Base-by-base conservation (phyloP, 1,284 basidiomycete genomes). In the Pseudozyma hubeiensis region DNA sequence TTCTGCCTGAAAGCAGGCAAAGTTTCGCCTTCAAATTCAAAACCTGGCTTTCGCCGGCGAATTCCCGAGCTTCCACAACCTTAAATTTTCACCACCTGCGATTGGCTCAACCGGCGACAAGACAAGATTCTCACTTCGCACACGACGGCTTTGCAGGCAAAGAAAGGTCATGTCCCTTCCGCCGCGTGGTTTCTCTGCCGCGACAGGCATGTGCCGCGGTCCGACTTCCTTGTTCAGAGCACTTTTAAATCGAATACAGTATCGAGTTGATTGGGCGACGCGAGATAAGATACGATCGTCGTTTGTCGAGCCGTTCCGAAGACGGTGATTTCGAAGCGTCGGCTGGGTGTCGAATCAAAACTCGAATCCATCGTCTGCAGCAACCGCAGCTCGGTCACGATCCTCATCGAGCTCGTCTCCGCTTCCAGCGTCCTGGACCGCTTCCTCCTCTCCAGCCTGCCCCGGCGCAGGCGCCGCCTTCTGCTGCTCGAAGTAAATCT, bases 401-500 rank as follows among this genome's bases (percentile, higher is more conserved):
- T 43, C 44, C 17, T 49, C 37, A 29, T 53, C 54, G 0, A 24
- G 24, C n/a, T 65, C 54, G 1, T 51, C 62, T n/a, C 64, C 66
- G 39, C 55, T 54, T 4, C 13, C 59, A 3, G 19, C 44, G 3
- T 30, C 31, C 2, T 54, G 54, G 10, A 69, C 74, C n/a, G 53
- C 51, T 7, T 53, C 66, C 13, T 13, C 53, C 8, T 33, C 59
- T 6, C 53, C 53, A n/a, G 54, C 55, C 9, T 51, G 56, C 4
- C 53, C 72, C 3, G 55, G 56, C 41, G 46, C 49, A 33, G 58
- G 70, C 31, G 53, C 69, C 0, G 65, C 68, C 45, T 66, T 60
- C 46, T 78, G 77, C 59, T 81, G 80, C 8, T 74, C 70, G 30
- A 67, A 44, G 57, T 81, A 82, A 41, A 82, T 75, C 52, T 66